Evolutionary conservation across 1,284 basidiomycete genomes (phyloP), one percentile per base, ranked within the genome.

Genomic region (Apiotrichum akiyoshidainum): DNA sequence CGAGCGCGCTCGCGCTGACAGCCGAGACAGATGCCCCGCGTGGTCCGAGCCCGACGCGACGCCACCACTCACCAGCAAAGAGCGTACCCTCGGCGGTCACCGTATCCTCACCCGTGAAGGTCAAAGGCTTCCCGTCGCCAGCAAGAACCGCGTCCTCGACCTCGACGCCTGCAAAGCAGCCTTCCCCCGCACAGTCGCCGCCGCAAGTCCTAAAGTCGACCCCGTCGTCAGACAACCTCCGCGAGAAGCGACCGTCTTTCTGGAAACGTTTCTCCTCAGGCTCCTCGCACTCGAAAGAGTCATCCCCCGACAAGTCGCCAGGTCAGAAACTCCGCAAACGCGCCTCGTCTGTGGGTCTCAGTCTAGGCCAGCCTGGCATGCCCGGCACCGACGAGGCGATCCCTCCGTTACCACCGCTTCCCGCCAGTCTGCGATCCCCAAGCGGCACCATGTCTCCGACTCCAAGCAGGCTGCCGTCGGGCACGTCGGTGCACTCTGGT

Each of bases 241-340:
- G 51, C 8, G 40, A 33, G 11, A 42, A 61, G 45, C 59, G 52
- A 53, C 56, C 57, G 13, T 60, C 66, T 11, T 69, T 73, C 39
- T 73, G 70, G 70, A 72, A 73, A 41, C 60, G 71, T 17, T 54
- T 72, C 2, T 71, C 69, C 17, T 69, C 66, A 2, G 61, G 48
- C 19, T 61, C 63, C 16, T 52, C 41, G 11, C 12, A 4, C 10
- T 35, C 34, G 19, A 50, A 50, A 14, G 48, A 50, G 12, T 40
- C 48, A n/a, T 40, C 48, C 5, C 35, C 34, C 21, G 35, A 50
- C n/a, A 39, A 37, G 35, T 50, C 48, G 4, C 48, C 48, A 2
- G 22, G 22, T 2, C 58, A 61, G 16, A 31, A 31, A 31, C 26
- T 31, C 3, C 68, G 68, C 4, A 57, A 61, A 7, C 62, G 71